Conservation (phyloP, 257 asterid species). For the Penstemon newberryi region DNA sequence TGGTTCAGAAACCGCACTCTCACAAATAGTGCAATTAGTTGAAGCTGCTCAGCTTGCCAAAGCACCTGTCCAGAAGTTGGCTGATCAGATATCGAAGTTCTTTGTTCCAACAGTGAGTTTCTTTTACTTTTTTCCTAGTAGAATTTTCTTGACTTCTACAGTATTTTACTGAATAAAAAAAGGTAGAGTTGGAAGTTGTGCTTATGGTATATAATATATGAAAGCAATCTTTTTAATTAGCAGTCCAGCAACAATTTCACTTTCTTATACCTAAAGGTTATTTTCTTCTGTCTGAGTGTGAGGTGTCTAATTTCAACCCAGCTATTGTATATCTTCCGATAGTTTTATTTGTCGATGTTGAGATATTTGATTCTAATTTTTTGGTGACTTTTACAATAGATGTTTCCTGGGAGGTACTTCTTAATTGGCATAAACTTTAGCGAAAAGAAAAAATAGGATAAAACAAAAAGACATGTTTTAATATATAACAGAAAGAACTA, state of each 20-base stretch:
- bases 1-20: conserved; percentile 95
- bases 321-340: neutral
- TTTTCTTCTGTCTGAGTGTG: neutral
- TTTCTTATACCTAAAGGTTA: neutral
- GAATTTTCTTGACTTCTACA: neutral
- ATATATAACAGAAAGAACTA: neutral
- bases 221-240: conserved; percentile 4
- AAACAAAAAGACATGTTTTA: neutral
- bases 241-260: neutral
- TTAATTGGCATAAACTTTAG: neutral
- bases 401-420: neutral
- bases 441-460: neutral
- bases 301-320: neutral
- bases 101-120: conserved; percentile 90
- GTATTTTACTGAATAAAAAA: neutral
- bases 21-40: conserved; percentile 93
- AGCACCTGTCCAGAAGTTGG: conserved; percentile 98
- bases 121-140: conserved; percentile 12
- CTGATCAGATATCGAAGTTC: conserved; percentile 87
- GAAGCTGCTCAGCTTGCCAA: conserved; percentile 99
- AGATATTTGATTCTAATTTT: neutral
- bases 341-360: neutral
- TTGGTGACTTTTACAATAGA: neutral
- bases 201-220: conserved; percentile 12
- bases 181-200: conserved; percentile 19